Percentiles rank a stretch among this genome's conserved stretches.
Evolutionary conservation across 2,329 filamentous ascomycete species (phyloP).

Genomic region (Aspergillus hortae): DNA sequence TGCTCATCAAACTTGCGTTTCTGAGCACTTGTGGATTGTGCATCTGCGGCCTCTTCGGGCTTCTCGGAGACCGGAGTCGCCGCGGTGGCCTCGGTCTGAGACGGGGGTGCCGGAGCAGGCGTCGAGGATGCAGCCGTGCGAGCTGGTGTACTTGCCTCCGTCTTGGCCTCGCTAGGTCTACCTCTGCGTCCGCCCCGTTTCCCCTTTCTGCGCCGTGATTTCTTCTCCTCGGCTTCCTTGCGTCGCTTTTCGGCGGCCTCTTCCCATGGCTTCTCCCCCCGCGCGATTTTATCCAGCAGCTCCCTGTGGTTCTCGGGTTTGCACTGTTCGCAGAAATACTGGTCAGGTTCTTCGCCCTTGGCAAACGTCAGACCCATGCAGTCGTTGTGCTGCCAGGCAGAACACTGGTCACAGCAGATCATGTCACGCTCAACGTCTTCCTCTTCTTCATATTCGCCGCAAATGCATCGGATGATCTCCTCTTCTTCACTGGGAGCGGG

Average conservation of each 20-base stretch:
- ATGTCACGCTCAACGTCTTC: conserved; percentile 85
- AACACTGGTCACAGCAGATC: conserved; percentile 92
- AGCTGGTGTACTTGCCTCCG: conserved; percentile 42
- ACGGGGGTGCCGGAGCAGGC: conserved; percentile 19
- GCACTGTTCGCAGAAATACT: conserved; percentile 93
- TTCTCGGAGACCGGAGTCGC: conserved; percentile 25
- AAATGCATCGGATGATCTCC: conserved; percentile 88
- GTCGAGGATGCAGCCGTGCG: conserved; percentile 26
- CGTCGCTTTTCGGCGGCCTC: conserved; percentile 61
- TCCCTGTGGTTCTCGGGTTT: conserved; percentile 77
- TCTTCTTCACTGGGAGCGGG: conserved; percentile 49
- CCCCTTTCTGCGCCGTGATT: conserved; percentile 55
- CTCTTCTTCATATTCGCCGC: conserved; percentile 79
- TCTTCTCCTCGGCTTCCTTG: conserved; percentile 57
- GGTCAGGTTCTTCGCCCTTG: conserved; percentile 69
- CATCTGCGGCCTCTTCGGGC: conserved; percentile 21
- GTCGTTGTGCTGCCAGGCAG: conserved; percentile 95
- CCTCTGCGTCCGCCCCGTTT: conserved; percentile 58
- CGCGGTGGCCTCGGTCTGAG: conserved; percentile 22
- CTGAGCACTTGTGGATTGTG: conserved; percentile 30
- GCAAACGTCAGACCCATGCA: conserved; percentile 85
- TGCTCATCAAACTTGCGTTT: conserved; percentile 46
- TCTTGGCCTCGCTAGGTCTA: conserved; percentile 59
- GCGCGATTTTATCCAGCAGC: conserved; percentile 71
- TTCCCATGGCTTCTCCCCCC: conserved; percentile 86